Evolutionary conservation across 116 monocot genomes (phyloP).

Genomic region (Phalaenopsis hybrid): DNA sequence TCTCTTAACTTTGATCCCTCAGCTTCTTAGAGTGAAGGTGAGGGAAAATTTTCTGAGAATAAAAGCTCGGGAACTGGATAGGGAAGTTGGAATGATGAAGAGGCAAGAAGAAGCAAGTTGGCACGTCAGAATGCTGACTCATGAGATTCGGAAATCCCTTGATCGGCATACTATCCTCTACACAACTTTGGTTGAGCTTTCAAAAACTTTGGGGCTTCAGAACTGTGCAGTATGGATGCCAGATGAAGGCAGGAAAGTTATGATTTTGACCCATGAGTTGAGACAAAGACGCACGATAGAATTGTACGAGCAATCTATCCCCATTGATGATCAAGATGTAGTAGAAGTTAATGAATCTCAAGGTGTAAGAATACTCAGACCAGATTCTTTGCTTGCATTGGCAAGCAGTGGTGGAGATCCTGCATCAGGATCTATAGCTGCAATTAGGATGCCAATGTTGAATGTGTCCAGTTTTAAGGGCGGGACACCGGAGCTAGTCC

Average conservation of each 20-base stretch:
- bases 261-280: slow-evolving; percentile 39
- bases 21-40: slow-evolving; percentile 41
- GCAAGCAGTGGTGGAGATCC: slow-evolving; percentile 16
- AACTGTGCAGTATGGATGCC: slow-evolving; percentile 66
- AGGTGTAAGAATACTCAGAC: slow-evolving; percentile 22
- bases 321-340: slow-evolving; percentile 31
- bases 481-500: slow-evolving; percentile 27
- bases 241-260: slow-evolving; percentile 11
- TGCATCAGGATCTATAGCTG: slow-evolving; percentile 26
- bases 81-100: slow-evolving; percentile 46
- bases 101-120: slow-evolving; percentile 40
- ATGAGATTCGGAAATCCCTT: slow-evolving; percentile 43
- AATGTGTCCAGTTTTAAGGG: slow-evolving; percentile 34
- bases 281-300: slow-evolving; percentile 11
- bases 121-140: slow-evolving; percentile 50
- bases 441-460: slow-evolving; percentile 40
- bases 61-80: slow-evolving; percentile 41
- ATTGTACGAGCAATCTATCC: slow-evolving; percentile 14
- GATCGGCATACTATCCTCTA: slow-evolving; percentile 48
- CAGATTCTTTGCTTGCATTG: slow-evolving; percentile 17
- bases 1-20: slow-evolving; percentile 48
- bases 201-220: slow-evolving; percentile 32
- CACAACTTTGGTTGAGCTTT: slow-evolving; percentile 56
- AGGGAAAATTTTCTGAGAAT: slow-evolving; percentile 41
- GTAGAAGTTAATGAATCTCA: slow-evolving; percentile 12